Conservation (phyloP, 164 flowering plant genomes). For the Magnolia kwangsiensis region DNA sequence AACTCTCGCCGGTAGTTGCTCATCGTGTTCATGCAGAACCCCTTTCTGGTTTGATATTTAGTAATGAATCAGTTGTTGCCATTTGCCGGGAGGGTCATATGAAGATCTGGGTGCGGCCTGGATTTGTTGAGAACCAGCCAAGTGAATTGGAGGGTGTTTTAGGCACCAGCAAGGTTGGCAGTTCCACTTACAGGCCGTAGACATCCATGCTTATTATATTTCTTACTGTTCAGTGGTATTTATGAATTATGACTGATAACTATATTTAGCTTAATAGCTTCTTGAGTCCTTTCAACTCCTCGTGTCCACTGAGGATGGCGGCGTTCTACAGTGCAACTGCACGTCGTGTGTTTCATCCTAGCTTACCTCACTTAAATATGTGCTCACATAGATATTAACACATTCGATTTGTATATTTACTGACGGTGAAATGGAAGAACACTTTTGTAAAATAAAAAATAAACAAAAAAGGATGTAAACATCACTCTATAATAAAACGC, state of each 20-base stretch:
- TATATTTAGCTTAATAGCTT: too few relatives aligned
- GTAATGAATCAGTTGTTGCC: conserved; percentile 79
- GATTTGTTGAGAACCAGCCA: conserved; percentile 49
- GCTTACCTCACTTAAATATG: neutral
- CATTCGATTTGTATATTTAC: too few relatives aligned
- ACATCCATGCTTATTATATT: conserved; percentile 5
- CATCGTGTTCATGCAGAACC: conserved; percentile 97
- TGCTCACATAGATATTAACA: too few relatives aligned
- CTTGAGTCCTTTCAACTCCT: neutral
- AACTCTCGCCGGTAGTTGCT: conserved; percentile 78
- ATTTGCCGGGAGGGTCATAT: conserved; percentile 87
- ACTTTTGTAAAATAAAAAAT: too few relatives aligned
- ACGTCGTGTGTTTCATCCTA: neutral
- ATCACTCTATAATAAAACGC: too few relatives aligned
- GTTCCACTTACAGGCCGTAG: conserved; percentile 47
- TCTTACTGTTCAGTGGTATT: too few relatives aligned
- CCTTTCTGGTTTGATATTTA: conserved; percentile 81
- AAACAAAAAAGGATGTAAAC: too few relatives aligned
- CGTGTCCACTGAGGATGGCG: neutral
- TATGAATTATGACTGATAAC: too few relatives aligned
- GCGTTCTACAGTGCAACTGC: neutral
- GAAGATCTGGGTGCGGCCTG: conserved; percentile 92
- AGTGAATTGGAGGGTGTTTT: conserved; percentile 42
- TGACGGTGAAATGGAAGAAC: too few relatives aligned
- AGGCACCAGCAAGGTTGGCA: conserved; percentile 41